A percentile compares a stretch with the other conserved stretches of the same genome.
Evolutionary conservation across 2,329 filamentous ascomycete genomes (phyloP).

Genomic region (Coniochaeta sp.): DNA sequence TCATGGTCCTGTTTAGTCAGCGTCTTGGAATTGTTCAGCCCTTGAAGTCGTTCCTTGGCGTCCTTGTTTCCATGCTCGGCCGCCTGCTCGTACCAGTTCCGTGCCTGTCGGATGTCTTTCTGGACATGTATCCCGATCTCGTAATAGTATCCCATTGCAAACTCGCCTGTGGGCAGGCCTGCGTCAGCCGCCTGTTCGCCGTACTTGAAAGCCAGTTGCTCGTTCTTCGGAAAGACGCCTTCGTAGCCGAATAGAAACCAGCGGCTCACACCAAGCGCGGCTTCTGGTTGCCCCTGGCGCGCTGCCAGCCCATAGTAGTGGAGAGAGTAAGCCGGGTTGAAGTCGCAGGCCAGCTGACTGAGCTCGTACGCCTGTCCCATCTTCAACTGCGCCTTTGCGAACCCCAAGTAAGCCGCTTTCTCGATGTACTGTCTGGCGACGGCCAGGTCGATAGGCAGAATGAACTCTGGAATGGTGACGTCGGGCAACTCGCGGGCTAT

Average conservation of each 20-base stretch:
- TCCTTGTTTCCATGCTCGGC: slow-evolving; percentile 89
- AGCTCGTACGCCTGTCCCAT: slow-evolving; percentile 96
- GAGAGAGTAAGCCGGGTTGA: slow-evolving; percentile 83
- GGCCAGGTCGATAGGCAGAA: slow-evolving; percentile 64
- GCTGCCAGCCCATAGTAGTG: slow-evolving; percentile 95
- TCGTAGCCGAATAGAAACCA: slow-evolving; percentile 98
- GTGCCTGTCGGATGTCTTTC: slow-evolving; percentile 75
- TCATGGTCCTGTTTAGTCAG: slow-evolving; percentile 90
- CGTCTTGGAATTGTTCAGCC: slow-evolving; percentile 73
- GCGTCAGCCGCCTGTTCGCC: slow-evolving; percentile 77
- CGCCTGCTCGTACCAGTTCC: slow-evolving; percentile 84
- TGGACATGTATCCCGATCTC: slow-evolving; percentile 91
- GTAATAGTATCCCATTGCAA: slow-evolving; percentile 94
- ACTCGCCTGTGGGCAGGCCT: slow-evolving; percentile 84
- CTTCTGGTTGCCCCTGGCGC: slow-evolving; percentile 85
- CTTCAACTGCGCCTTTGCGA: slow-evolving; percentile 92
- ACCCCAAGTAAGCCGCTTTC: slow-evolving; percentile 91
- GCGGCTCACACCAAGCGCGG: slow-evolving; percentile 92
- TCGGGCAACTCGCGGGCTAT: slow-evolving; percentile 87
- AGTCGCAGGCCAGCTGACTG: slow-evolving; percentile 88
- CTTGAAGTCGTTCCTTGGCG: slow-evolving; percentile 73
- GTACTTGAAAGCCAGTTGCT: slow-evolving; percentile 86
- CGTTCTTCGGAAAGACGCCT: slow-evolving; percentile 87
- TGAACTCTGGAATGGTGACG: slow-evolving; percentile 65
- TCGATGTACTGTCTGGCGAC: slow-evolving; percentile 83